Evolutionary conservation across 1,139 yeast species (phyloP).

Genomic region (Hanseniaspora gamundiae): DNA sequence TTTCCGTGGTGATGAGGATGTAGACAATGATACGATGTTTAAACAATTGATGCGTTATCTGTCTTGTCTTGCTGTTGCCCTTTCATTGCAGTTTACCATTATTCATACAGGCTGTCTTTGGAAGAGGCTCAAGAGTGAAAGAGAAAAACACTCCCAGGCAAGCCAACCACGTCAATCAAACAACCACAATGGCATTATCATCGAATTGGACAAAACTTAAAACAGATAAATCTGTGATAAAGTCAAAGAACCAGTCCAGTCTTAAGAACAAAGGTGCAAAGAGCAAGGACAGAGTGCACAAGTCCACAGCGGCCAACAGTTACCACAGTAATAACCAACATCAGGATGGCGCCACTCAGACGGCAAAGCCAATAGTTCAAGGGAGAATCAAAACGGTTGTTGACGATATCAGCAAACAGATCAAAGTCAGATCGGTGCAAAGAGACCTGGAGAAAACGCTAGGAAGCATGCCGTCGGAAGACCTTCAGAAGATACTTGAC

Average conservation of each 20-base stretch:
- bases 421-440: not conserved
- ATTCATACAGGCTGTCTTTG: too few species aligned
- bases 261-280: not conserved
- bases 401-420: not conserved
- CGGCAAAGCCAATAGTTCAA: not conserved
- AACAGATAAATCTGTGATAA: too few species aligned
- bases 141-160: not conserved
- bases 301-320: constrained; percentile 2
- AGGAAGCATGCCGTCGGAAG: not conserved
- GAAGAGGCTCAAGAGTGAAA: too few species aligned
- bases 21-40: too few species aligned
- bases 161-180: not conserved
- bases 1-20: too few species aligned
- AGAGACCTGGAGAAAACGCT: not conserved
- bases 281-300: constrained; percentile 4
- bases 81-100: too few species aligned
- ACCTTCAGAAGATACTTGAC: not conserved
- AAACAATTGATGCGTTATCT: too few species aligned
- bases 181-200: constrained; percentile 19
- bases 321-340: constrained; percentile 1
- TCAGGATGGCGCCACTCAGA: not conserved
- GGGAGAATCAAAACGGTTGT: constrained; percentile 1
- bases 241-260: too few species aligned
- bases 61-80: too few species aligned
- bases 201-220: constrained; percentile 22